Base-by-base conservation (phyloP, 2,329 filamentous ascomycete species). In the Ascochyta viciae-villosae region DNA sequence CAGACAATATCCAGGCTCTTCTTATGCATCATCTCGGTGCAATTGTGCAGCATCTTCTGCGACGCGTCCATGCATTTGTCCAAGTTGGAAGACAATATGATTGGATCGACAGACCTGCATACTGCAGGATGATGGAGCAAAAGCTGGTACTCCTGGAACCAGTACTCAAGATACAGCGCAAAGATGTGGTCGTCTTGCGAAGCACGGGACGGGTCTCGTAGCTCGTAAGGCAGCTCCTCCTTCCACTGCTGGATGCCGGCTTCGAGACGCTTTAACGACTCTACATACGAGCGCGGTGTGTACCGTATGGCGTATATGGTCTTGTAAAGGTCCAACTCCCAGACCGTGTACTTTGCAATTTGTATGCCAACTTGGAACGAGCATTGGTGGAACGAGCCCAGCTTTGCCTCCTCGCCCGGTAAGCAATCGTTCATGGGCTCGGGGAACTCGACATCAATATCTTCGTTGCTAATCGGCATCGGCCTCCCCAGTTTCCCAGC, bases 371-470 rank as follows among this genome's bases (percentile, higher is more conserved):
- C 83, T 45, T 85, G 81, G 67, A 88, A 92, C 1, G 82, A 82
- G 70, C 90, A 94, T 40, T 84, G 84, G n/a, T 75, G 77, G 67
- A 77, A 80, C 3, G 75, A 64, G 15, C 70, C 69, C 10, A 76
- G 41, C 5, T 55, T 63, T 3, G 64, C 61, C 16, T 85, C 78
- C 34, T 90, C 87, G 0, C 83, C 85, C 0, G 92, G 82, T 27
- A 87, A 80, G 63, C 90, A 87, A 70, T 96, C 92, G 24, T 88
- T 81, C 29, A 93, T 82, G 5, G 86, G 78, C 54, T 90, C 83
- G 1, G 91, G 91, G 43, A 92, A 85, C 58, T 92, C 90, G 33
- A 90, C 85, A 66, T 96, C 91, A 63, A 92, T 89, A 61, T 95
- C 90, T 47, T 90, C 86, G 3, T 87, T 78, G 10, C 86, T 84